phyloP scores from a whole-genome alignment of 495 filamentous ascomycete genomes.

The Pseudoneurospora amorphoporcata region DNA sequence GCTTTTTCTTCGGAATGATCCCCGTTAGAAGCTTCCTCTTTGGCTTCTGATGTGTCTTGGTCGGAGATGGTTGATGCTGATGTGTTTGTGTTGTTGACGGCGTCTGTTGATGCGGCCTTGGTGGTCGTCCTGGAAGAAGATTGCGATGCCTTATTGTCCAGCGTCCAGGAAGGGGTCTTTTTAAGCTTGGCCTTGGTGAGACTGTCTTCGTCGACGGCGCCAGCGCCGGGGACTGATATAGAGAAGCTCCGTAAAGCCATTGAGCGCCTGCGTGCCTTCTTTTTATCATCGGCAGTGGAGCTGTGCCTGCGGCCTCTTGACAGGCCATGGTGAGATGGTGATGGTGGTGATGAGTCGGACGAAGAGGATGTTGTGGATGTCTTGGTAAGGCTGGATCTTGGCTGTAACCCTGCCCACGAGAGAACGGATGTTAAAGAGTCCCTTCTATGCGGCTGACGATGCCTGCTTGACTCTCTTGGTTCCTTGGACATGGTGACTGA shows the following conservation, averaged over 20 bases:
- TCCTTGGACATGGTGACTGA: constrained; percentile 18
- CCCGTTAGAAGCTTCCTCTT: constrained; percentile 1
- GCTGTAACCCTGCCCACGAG: constrained; percentile 19
- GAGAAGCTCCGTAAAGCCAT: constrained; percentile 17
- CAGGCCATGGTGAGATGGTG: constrained; percentile 1
- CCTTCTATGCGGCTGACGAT: constrained; percentile 20
- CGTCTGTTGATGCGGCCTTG: constrained; percentile 17
- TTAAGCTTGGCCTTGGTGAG: constrained; percentile 20
- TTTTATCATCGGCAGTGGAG: constrained; percentile 16
- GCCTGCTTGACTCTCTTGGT: constrained; percentile 14
- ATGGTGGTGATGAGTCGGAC: constrained; percentile 2
- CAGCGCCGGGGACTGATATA: constrained; percentile 8
- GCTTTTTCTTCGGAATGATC: neutral
- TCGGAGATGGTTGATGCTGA: neutral
- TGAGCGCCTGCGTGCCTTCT: constrained; percentile 25
- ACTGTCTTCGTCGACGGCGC: constrained; percentile 5
- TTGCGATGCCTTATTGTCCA: constrained; percentile 8
- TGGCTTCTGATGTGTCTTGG: constrained; percentile 1
- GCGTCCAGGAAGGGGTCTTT: constrained; percentile 14
- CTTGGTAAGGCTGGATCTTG: constrained; percentile 6
- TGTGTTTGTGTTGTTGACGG: constrained; percentile 12
- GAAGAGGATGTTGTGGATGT: constrained; percentile 5
- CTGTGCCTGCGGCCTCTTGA: constrained; percentile 22
- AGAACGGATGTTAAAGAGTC: constrained; percentile 22
- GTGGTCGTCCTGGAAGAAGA: constrained; percentile 11